These are phyloP conservation scores for Suillus ampliporus DNA, from an alignment of 768 basidiomycete species.

Conservation along the genomic window DNA sequence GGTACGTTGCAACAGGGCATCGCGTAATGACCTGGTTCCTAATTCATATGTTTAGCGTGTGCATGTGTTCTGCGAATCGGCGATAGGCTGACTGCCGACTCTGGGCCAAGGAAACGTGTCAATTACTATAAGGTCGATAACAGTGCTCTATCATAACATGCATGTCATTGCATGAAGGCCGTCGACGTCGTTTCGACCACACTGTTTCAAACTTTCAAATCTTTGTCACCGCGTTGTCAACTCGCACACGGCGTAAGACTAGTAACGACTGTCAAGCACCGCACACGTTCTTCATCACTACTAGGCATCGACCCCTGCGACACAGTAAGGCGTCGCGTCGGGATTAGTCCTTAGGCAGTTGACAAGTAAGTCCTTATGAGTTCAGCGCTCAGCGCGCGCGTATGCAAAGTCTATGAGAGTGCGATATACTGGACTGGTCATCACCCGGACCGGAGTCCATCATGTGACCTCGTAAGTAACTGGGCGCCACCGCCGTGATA, in stretches of 20 bases:
- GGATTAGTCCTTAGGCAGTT: background rate
- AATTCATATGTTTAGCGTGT: background rate
- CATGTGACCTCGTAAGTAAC: background rate
- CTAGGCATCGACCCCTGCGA: background rate
- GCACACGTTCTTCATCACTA: background rate
- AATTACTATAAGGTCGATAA: background rate
- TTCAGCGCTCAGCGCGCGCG: too few species aligned
- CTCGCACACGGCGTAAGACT: background rate
- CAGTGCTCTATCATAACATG: background rate
- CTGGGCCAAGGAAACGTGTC: background rate
- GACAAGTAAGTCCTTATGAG: background rate
- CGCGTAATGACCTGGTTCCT: conserved; percentile 3
- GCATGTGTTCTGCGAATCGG: background rate
- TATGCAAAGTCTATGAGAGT: too few species aligned
- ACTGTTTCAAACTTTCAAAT: background rate
- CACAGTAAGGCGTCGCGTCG: background rate
- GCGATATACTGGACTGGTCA: too few species aligned
- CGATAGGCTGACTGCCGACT: background rate
- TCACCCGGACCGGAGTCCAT: background rate
- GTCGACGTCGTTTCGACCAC: background rate
- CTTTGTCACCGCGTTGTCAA: background rate
- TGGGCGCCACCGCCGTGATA: background rate
- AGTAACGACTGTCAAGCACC: background rate
- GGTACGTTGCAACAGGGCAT: background rate
- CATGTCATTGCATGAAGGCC: background rate